Conservation (phyloP, 1,139 yeast genomes). For the Blastobotrys capitulatus region DNA sequence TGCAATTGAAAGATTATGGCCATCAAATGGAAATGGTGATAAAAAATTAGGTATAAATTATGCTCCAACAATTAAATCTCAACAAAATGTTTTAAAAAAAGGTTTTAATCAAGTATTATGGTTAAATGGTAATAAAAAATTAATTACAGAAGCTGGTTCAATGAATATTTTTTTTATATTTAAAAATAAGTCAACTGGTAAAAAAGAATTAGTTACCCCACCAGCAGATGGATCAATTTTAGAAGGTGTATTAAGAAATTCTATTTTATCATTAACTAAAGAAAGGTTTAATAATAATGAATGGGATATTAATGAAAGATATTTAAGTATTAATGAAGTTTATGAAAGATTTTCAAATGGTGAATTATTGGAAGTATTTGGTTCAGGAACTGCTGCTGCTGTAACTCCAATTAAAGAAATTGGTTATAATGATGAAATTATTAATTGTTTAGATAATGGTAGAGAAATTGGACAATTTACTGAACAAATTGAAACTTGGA, state of each 20-base stretch:
- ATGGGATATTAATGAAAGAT: conserved; percentile 81
- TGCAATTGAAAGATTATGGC: conserved; percentile 98
- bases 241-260: conserved; percentile 95
- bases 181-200: conserved; percentile 61
- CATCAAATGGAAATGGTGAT: conserved; percentile 97
- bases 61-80: conserved; percentile 92
- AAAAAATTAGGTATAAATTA: conserved; percentile 95
- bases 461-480: conserved; percentile 77
- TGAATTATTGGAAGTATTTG: conserved; percentile 88
- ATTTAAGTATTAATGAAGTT: conserved; percentile 74
- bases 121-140: conserved; percentile 88
- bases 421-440: conserved; percentile 68
- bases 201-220: conserved; percentile 89
- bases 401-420: conserved; percentile 89
- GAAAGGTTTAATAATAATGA: conserved; percentile 63
- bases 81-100: conserved; percentile 73
- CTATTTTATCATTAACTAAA: conserved; percentile 70
- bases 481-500: conserved; percentile 72
- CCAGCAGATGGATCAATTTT: conserved; percentile 96
- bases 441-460: conserved; percentile 66
- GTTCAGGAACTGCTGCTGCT: conserved; percentile 98
- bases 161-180: conserved; percentile 92
- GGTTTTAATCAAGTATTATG: conserved; percentile 96
- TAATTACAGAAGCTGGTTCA: conserved; percentile 94
- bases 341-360: conserved; percentile 71